A percentile compares a stretch with the other conserved stretches of the same genome.
Evolutionary conservation across 2,329 filamentous ascomycete species (phyloP).

Genomic region (Ustulina deusta): DNA sequence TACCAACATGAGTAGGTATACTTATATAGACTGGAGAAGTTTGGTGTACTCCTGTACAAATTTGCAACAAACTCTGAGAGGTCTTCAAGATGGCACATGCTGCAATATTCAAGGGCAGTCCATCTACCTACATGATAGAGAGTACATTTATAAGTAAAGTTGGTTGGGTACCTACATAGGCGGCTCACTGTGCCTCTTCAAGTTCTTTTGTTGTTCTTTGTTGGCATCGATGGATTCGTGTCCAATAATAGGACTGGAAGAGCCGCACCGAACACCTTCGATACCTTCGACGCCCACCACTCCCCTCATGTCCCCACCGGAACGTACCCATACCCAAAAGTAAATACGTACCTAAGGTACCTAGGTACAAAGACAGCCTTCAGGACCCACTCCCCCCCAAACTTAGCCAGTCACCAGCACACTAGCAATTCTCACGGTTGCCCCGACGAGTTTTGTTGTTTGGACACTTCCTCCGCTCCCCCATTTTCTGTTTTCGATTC

Average conservation of each 20-base stretch:
- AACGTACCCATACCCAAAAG: no score
- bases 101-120: no score
- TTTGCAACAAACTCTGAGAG: not conserved
- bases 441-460: constrained; percentile 52
- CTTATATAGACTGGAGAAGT: not conserved
- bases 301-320: not conserved
- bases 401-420: constrained; percentile 31
- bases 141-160: not conserved
- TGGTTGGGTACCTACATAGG: not conserved
- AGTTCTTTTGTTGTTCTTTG: constrained; percentile 6
- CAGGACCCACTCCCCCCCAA: constrained; percentile 23
- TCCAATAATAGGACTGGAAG: constrained; percentile 11
- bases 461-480: constrained; percentile 43
- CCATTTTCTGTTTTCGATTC: constrained; percentile 44
- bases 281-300: constrained; percentile 17
- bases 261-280: not conserved
- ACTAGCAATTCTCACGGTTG: constrained; percentile 45
- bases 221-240: constrained; percentile 2
- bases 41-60: not conserved
- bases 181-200: not conserved
- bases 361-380: constrained; percentile 4
- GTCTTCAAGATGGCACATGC: no score
- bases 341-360: constrained; percentile 1
- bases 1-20: no score
- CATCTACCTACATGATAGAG: not conserved